phyloP scores from a whole-genome alignment of 1,139 yeast genomes.

The Geotrichum siamense region DNA sequence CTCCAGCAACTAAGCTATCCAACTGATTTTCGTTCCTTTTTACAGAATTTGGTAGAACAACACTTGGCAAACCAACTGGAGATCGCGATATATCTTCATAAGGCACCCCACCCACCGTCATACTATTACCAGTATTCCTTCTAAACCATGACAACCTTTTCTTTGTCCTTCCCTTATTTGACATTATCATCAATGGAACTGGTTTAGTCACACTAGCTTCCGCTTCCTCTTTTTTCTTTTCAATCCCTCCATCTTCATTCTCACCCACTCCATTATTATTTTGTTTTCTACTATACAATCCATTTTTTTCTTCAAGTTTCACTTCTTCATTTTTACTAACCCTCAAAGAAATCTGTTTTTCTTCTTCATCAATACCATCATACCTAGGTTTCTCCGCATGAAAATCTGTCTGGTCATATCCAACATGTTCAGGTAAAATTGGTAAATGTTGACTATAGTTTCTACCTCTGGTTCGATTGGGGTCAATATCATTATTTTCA shows the following conservation, averaged over 20 bases:
- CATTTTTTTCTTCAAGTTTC: not conserved
- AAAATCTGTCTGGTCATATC: not conserved
- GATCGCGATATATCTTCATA: constrained; percentile 6
- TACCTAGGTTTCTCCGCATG: too few relatives aligned
- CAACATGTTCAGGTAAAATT: constrained; percentile 7
- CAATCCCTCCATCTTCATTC: too few relatives aligned
- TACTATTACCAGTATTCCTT: not conserved
- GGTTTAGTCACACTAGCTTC: constrained; percentile 1
- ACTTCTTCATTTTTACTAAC: not conserved
- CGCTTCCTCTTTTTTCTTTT: too few relatives aligned
- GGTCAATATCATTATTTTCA: not conserved
- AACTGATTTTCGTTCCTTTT: not conserved
- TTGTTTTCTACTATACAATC: too few relatives aligned
- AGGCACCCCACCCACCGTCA: constrained; percentile 4
- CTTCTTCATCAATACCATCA: not conserved
- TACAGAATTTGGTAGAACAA: not conserved
- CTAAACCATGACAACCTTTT: constrained; percentile 9
- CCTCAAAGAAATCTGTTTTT: not conserved
- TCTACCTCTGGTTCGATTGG: not conserved
- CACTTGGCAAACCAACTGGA: not conserved
- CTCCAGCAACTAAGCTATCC: too few relatives aligned
- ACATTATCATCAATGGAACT: not conserved
- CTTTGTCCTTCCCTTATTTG: not conserved
- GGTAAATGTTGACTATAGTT: constrained; percentile 8
- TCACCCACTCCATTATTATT: too few relatives aligned